phyloP scores from a whole-genome alignment of 2,329 filamentous ascomycete species.

The Hymenotorrendiella dingleyae region DNA sequence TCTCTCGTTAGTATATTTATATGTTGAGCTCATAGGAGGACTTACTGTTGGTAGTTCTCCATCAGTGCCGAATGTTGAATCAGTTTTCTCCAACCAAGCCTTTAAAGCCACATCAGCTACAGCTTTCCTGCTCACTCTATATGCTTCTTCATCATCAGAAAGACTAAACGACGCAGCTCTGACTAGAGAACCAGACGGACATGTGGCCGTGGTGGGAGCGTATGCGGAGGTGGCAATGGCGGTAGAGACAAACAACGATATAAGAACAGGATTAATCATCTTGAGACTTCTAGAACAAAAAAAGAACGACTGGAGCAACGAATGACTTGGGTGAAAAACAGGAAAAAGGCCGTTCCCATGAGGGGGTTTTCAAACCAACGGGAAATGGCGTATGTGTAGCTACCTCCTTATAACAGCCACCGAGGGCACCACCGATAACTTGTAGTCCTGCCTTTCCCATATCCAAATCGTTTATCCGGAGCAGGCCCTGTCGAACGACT shows the following conservation, averaged over 20 bases:
- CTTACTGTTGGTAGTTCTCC: slow-evolving; percentile 32
- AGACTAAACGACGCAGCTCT: slow-evolving; percentile 33
- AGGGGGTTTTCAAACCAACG: neutral
- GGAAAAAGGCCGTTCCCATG: neutral
- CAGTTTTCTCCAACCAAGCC: slow-evolving; percentile 35
- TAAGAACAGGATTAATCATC: slow-evolving; percentile 13
- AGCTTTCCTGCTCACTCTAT: slow-evolving; percentile 33
- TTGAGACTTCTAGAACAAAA: neutral
- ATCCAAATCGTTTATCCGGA: no score
- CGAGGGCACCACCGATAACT: no score
- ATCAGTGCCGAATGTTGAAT: slow-evolving; percentile 30
- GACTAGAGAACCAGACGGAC: slow-evolving; percentile 35
- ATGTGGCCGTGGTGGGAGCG: slow-evolving; percentile 32
- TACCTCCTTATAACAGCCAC: no score
- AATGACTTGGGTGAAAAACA: neutral
- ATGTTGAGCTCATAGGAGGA: neutral
- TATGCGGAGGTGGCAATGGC: slow-evolving; percentile 22
- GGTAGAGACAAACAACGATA: slow-evolving; percentile 9
- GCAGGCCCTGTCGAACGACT: no score
- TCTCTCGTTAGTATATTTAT: neutral
- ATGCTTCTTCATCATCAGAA: slow-evolving; percentile 34
- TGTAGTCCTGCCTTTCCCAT: no score
- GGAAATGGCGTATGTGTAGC: no score
- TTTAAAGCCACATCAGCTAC: slow-evolving; percentile 34
- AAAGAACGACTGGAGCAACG: neutral